Base-by-base conservation (phyloP, 1,139 yeast species). In the Pichia cactophila region DNA sequence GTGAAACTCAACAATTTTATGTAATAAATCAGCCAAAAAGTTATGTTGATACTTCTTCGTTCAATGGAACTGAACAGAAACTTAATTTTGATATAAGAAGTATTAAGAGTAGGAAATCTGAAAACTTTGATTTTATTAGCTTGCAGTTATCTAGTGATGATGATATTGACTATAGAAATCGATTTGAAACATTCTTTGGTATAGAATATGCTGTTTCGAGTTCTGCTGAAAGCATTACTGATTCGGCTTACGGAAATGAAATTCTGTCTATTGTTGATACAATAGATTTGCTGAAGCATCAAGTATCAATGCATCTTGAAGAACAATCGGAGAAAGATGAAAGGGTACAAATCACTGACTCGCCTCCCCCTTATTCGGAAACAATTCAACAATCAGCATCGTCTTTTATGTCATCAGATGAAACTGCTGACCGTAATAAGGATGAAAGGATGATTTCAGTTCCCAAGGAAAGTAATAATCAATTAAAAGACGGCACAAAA, bases 91-190 rank as follows among this genome's bases (percentile, higher is more conserved):
- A 46, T n/a, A 16, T 26, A 38, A 20, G 37, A 10, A 42, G 41
- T 23, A 2, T 38, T 16, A 20, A 3, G 16, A 17, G n/a, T 1
- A 23, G 12, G 31, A 14, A 31, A n/a, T 3, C 41, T 3, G 33
- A 38, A 20, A 41, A 33, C 31, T 26, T 51, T 16, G 54, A 52
- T 33, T 46, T 52, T 26, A 26, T 52, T 9, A 43, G 43, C 11
- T 9, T 52, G 8, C 45, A 50, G 11, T 33, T 52, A 12, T 48
- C 53, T 7, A 50, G 51, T 35, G 53, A 47, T 11, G 53, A 52
- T 31, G 52, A 49, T 37, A 45, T 43, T 29, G 45, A 45, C 26
- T 50, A 47, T 16, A 28, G 41, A 26, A 40, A 42, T 6, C 17
- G 54, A 4, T 52, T 52, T 26, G 41, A 43, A 35, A 16, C 40